Percentiles rank a stretch among this genome's conserved stretches.
phyloP scores from a whole-genome alignment of 2,329 filamentous ascomycete genomes.

The Scedosporium dehoogii region DNA sequence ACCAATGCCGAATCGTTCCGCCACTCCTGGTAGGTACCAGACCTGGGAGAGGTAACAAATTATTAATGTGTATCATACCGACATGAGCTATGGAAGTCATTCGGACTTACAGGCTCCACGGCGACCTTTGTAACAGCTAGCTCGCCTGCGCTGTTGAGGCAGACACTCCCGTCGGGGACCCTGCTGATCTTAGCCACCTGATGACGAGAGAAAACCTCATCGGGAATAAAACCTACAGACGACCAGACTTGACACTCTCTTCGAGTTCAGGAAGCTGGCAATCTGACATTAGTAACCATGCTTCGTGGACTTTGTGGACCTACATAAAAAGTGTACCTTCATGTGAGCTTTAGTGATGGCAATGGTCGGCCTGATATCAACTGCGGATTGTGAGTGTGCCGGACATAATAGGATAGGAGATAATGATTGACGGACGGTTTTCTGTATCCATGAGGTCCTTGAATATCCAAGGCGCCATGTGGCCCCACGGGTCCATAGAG shows the following conservation, averaged over 20 bases:
- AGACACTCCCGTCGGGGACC: conserved; percentile 75
- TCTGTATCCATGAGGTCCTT: conserved; percentile 69
- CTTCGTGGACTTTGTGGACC: neutral
- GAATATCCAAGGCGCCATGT: conserved; percentile 76
- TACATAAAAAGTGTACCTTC: conserved; percentile 40
- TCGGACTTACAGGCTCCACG: conserved; percentile 68
- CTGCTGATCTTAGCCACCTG: conserved; percentile 18
- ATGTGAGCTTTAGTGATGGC: conserved; percentile 89
- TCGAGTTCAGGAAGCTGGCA: conserved; percentile 74
- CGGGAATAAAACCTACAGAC: conserved; percentile 45
- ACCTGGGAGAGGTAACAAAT: conserved; percentile 27
- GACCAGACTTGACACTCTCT: conserved; percentile 71
- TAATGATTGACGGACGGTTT: conserved; percentile 35
- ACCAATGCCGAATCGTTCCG: conserved; percentile 87
- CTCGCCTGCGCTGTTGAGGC: conserved; percentile 76
- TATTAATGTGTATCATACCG: neutral
- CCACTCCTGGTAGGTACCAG: conserved; percentile 80
- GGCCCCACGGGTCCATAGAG: conserved; percentile 91
- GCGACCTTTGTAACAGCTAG: conserved; percentile 93
- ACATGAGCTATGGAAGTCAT: neutral
- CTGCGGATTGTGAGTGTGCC: conserved; percentile 20
- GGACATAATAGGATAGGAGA: neutral
- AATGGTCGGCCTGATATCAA: conserved; percentile 84
- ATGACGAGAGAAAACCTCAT: neutral
- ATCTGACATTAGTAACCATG: conserved; percentile 7